Evolutionary conservation across 208 protist species (phyloP).

Genomic region (Leishmania arabica): DNA sequence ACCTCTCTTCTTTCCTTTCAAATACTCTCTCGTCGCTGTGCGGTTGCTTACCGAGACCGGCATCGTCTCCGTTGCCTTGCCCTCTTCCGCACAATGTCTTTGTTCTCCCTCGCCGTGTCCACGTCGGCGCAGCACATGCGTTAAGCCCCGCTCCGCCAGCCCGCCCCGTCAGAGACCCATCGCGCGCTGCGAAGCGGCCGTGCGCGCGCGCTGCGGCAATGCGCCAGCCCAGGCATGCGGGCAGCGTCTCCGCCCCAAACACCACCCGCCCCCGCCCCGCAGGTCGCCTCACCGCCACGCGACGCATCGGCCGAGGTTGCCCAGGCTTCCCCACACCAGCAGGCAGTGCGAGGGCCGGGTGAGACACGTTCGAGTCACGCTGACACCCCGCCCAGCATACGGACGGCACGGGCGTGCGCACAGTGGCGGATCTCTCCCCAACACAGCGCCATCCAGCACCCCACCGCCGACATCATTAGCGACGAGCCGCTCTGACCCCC

Average conservation of each 20-base stretch:
- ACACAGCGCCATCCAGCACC: not conserved
- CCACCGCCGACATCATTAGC: not conserved
- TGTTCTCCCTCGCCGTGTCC: not conserved
- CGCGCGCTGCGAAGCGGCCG: not conserved
- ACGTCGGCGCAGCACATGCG: not conserved
- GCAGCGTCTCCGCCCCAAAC: not conserved
- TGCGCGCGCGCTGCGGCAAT: not conserved
- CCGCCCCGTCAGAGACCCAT: not conserved
- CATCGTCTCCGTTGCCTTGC: not conserved
- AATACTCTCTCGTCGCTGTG: not conserved
- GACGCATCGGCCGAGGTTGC: not conserved
- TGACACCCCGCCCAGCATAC: not conserved
- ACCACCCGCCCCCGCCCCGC: not conserved
- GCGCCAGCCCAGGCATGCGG: not conserved
- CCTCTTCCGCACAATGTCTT: not conserved
- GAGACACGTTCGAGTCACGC: not conserved
- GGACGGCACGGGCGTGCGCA: not conserved
- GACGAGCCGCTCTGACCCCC: not conserved
- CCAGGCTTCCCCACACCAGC: not conserved
- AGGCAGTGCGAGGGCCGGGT: not conserved
- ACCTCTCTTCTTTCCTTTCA: not conserved
- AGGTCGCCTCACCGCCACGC: not conserved
- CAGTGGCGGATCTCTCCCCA: not conserved
- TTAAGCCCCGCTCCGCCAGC: not conserved
- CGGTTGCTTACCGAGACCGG: not conserved